phyloP scores from a whole-genome alignment of 192 early-diverging fungal genomes.

The Linnemannia schmuckeri region DNA sequence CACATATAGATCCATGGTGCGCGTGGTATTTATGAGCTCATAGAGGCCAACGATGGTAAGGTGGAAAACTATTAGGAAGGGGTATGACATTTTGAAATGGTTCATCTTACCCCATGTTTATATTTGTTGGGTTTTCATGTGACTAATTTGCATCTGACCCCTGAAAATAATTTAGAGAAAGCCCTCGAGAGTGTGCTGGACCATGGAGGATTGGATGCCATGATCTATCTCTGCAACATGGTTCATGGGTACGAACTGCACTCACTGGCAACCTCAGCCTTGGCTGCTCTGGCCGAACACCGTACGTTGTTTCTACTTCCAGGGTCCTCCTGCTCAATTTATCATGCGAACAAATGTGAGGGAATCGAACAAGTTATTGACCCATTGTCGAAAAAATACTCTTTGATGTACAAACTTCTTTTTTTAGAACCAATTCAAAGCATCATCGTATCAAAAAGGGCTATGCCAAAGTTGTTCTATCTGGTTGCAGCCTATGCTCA shows the following conservation, averaged over 20 bases:
- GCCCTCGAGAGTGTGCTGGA: constrained; percentile 58
- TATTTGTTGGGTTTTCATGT: background rate
- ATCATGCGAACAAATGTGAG: background rate
- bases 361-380: background rate
- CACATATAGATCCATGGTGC: constrained; percentile 46
- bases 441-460: constrained; percentile 64
- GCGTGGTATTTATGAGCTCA: constrained; percentile 66
- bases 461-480: constrained; percentile 60
- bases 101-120: background rate
- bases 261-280: constrained; percentile 58
- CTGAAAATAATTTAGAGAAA: constrained; percentile 50
- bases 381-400: background rate
- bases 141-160: background rate
- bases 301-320: constrained; percentile 35
- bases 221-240: constrained; percentile 63
- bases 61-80: background rate
- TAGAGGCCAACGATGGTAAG: constrained; percentile 66
- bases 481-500: constrained; percentile 38
- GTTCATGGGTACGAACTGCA: constrained; percentile 59
- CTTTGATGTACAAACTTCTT: background rate
- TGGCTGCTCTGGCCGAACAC: constrained; percentile 65
- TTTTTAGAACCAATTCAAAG: constrained; percentile 61
- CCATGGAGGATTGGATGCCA: constrained; percentile 68
- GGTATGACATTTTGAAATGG: background rate
- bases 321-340: background rate